These are phyloP conservation scores for Beauveria pseudobassiana DNA, from an alignment of 2,329 filamentous ascomycete genomes.

Conservation along the genomic window DNA sequence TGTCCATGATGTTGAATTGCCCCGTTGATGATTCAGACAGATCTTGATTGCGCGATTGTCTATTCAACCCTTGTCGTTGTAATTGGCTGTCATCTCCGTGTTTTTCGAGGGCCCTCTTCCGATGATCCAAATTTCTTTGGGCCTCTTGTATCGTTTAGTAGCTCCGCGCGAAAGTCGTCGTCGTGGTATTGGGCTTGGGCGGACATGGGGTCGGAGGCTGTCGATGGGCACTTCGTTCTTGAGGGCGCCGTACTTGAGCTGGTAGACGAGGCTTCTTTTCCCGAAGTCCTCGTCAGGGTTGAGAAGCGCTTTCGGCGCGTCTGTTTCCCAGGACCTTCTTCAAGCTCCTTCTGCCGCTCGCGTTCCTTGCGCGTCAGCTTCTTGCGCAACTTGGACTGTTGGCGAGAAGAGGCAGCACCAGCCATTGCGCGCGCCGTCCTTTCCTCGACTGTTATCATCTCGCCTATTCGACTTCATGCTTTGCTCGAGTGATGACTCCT, in stretches of 20 bases:
- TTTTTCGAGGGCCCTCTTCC: neutral
- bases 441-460: neutral
- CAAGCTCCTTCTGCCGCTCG: constrained; percentile 21
- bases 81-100: neutral
- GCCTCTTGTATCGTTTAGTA: neutral
- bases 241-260: constrained; percentile 40
- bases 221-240: constrained; percentile 23
- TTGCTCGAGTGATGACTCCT: neutral
- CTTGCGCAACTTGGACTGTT: constrained; percentile 41
- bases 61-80: neutral
- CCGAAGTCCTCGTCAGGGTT: constrained; percentile 43
- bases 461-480: neutral
- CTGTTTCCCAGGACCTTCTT: constrained; percentile 27
- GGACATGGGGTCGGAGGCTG: constrained; percentile 20
- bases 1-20: neutral
- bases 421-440: constrained; percentile 23
- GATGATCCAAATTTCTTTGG: no score
- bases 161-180: neutral
- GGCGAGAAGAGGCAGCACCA: constrained; percentile 22
- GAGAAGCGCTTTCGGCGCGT: constrained; percentile 45
- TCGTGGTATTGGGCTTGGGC: constrained; percentile 13
- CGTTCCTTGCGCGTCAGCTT: constrained; percentile 38
- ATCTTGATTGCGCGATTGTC: neutral
- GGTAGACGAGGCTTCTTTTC: constrained; percentile 48
- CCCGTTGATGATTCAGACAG: no score